phyloP scores from a whole-genome alignment of 2,329 filamentous ascomycete genomes.

The Penicillium sp. region DNA sequence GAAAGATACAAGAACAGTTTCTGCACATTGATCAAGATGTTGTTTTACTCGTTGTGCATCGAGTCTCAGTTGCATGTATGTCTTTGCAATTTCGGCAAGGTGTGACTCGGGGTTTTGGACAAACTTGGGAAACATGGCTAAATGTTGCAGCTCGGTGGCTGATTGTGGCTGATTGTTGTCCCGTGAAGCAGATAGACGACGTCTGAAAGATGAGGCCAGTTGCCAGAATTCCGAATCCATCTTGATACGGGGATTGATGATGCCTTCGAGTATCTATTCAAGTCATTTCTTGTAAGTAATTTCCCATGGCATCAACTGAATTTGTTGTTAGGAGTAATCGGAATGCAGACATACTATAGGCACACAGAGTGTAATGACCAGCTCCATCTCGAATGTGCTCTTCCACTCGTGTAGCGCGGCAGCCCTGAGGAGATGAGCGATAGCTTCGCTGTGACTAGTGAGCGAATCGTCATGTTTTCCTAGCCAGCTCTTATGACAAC shows the following conservation, averaged over 20 bases:
- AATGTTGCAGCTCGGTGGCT: conserved; percentile 1
- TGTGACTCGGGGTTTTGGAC: conserved; percentile 10
- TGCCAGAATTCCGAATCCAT: conserved; percentile 17
- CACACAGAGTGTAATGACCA: conserved; percentile 17
- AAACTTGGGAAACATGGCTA: conserved; percentile 13
- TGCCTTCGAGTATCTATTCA: conserved; percentile 18
- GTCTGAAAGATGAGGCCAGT: not conserved
- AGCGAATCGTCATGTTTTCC: conserved; percentile 13
- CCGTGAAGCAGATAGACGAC: not conserved
- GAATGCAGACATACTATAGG: conserved; percentile 15
- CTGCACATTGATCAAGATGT: conserved; percentile 2
- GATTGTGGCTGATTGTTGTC: not conserved
- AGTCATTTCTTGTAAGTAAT: not conserved
- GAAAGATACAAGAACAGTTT: not conserved
- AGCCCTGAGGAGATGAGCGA: conserved; percentile 17
- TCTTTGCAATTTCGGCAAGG: conserved; percentile 11
- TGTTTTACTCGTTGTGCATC: conserved; percentile 11
- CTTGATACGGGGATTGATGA: conserved; percentile 16
- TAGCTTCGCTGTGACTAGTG: conserved; percentile 16
- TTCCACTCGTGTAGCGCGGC: conserved; percentile 11
- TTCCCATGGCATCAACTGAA: not conserved
- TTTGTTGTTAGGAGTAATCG: not conserved
- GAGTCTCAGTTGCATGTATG: conserved; percentile 11
- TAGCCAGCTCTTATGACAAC: conserved; percentile 19
- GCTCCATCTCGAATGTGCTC: conserved; percentile 14